These are phyloP conservation scores for Rosa rugosa DNA, from an alignment of 306 rosid species.

Conservation along the genomic window DNA sequence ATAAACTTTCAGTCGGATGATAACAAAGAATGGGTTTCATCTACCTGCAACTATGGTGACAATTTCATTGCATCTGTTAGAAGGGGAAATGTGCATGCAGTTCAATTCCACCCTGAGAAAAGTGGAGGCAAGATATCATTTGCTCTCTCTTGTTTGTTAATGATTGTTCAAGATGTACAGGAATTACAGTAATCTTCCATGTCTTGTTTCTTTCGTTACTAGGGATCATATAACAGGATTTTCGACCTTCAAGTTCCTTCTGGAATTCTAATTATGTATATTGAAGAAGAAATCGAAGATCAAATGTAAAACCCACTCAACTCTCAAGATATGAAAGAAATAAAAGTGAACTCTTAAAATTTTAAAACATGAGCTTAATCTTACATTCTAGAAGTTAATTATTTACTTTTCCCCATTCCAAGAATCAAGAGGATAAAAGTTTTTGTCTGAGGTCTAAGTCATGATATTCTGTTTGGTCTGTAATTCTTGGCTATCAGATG, in stretches of 20 bases:
- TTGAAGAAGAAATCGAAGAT: not conserved
- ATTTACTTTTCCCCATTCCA: not conserved
- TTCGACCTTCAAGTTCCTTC: conserved; percentile 8
- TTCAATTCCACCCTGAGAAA: conserved; percentile 98
- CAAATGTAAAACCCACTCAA: not conserved
- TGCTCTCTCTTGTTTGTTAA: conserved; percentile 11
- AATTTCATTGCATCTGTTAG: conserved; percentile 81
- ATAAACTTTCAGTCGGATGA: conserved; percentile 60
- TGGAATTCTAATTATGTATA: not conserved
- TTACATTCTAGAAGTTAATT: not conserved
- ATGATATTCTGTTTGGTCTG: not conserved
- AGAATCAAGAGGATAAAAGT: not conserved
- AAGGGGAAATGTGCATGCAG: conserved; percentile 94
- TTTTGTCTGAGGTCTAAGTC: not conserved
- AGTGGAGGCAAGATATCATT: conserved; percentile 80
- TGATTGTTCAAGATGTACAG: conserved; percentile 6
- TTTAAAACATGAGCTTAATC: not conserved
- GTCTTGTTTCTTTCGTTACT: not conserved
- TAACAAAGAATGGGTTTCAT: conserved; percentile 89
- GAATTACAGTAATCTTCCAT: not conserved
- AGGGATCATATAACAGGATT: not conserved
- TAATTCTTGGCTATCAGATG: not conserved
- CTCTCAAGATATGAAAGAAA: not conserved
- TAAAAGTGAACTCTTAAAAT: not conserved
- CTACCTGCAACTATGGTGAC: conserved; percentile 88